phyloP scores from a whole-genome alignment of 2,329 filamentous ascomycete genomes.

The Apiospora koreana region DNA sequence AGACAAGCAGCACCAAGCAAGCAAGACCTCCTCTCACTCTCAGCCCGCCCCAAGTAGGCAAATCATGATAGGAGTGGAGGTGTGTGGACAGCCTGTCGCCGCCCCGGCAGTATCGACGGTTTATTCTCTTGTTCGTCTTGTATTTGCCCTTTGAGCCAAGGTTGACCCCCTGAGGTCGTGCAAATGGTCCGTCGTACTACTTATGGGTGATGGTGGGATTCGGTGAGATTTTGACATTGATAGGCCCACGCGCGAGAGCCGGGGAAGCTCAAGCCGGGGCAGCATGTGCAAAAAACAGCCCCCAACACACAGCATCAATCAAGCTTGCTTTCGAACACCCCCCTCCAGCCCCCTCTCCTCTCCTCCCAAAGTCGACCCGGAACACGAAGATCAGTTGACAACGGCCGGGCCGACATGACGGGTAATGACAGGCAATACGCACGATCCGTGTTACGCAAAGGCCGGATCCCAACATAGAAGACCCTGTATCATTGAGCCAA shows the following conservation, averaged over 20 bases:
- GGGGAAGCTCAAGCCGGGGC: background rate
- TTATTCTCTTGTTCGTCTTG: background rate
- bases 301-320: background rate
- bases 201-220: background rate
- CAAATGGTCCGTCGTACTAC: background rate
- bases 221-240: background rate
- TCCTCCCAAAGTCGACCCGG: background rate
- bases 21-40: background rate
- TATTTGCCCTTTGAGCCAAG: background rate
- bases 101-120: background rate
- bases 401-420: slow-evolving; percentile 11
- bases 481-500: background rate
- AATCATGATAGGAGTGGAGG: background rate
- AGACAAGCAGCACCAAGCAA: background rate
- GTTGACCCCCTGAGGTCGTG: background rate
- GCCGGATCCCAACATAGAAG: slow-evolving; percentile 6
- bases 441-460: slow-evolving; percentile 10
- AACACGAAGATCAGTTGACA: slow-evolving; percentile 8
- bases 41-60: background rate
- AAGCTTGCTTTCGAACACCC: background rate
- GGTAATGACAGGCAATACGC: slow-evolving; percentile 7
- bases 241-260: background rate
- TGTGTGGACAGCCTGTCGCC: background rate
- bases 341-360: background rate
- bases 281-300: background rate